phyloP scores from a whole-genome alignment of 1,284 basidiomycete genomes.

The Laetiporus sulphureus region DNA sequence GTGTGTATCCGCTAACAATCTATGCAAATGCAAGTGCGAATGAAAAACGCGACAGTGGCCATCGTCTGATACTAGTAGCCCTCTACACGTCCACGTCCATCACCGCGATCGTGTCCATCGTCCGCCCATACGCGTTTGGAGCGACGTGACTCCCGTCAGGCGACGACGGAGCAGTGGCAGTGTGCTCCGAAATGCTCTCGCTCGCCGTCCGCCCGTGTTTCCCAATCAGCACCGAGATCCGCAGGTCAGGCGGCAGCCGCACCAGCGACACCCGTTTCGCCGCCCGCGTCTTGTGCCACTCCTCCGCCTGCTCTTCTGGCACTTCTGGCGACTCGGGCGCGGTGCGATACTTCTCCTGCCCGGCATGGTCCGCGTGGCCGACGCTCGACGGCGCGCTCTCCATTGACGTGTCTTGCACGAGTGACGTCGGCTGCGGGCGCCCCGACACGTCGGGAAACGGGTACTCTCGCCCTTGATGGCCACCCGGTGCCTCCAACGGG shows the following conservation, averaged over 20 bases:
- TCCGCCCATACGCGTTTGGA: constrained; percentile 7
- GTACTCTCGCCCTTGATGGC: constrained; percentile 8
- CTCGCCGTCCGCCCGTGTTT: constrained; percentile 16
- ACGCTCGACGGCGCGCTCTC: constrained; percentile 17
- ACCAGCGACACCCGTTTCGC: constrained; percentile 81
- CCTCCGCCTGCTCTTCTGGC: constrained; percentile 64
- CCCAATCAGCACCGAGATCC: constrained; percentile 27
- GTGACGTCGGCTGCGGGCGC: constrained; percentile 13
- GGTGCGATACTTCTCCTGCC: constrained; percentile 41
- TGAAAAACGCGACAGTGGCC: too few species aligned
- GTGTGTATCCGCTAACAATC: too few species aligned
- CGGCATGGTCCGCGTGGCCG: constrained; percentile 11
- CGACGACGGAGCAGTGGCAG: constrained; percentile 12
- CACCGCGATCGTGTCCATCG: constrained; percentile 16
- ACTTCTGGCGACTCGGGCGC: constrained; percentile 37
- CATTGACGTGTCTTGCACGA: constrained; percentile 17
- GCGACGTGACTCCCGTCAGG: constrained; percentile 12
- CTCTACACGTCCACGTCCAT: too few species aligned
- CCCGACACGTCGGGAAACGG: constrained; percentile 15
- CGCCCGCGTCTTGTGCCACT: constrained; percentile 79
- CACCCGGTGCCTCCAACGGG: constrained; percentile 10
- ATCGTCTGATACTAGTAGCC: too few species aligned
- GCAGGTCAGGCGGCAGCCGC: constrained; percentile 55
- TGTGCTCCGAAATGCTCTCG: constrained; percentile 13
- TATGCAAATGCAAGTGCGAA: neutral